These are phyloP conservation scores for Starmerella tilneyi DNA, from an alignment of 805 yeast genomes.

Conservation along the genomic window DNA sequence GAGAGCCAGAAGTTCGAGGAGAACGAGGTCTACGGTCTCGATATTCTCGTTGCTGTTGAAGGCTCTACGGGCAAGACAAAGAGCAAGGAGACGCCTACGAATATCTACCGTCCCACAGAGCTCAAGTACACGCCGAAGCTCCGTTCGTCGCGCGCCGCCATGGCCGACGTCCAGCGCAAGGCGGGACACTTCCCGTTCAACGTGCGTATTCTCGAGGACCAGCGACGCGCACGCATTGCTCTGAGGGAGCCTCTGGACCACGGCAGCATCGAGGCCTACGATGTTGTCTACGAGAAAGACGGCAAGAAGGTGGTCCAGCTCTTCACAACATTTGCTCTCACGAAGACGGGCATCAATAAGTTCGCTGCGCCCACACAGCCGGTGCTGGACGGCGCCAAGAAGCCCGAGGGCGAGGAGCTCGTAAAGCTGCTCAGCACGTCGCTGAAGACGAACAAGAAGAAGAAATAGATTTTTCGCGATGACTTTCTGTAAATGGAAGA, in stretches of 20 bases:
- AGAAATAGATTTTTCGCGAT: constrained; percentile 28
- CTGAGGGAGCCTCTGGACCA: constrained; percentile 62
- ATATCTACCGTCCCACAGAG: constrained; percentile 64
- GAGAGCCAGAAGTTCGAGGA: constrained; percentile 58
- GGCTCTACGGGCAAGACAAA: constrained; percentile 46
- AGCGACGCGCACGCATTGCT: constrained; percentile 63
- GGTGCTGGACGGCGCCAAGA: constrained; percentile 46
- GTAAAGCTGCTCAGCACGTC: constrained; percentile 39
- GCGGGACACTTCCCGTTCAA: constrained; percentile 61
- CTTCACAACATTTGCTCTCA: constrained; percentile 65
- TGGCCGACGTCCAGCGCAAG: constrained; percentile 57
- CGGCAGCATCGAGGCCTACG: constrained; percentile 56
- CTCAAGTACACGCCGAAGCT: constrained; percentile 54
- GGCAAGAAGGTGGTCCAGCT: constrained; percentile 59
- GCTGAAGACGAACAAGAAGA: constrained; percentile 42
- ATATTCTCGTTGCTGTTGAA: constrained; percentile 55
- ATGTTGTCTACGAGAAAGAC: constrained; percentile 55
- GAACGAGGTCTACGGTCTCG: constrained; percentile 69
- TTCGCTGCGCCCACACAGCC: constrained; percentile 44
- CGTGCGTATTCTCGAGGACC: constrained; percentile 54
- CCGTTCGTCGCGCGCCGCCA: constrained; percentile 56
- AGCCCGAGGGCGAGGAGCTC: constrained; percentile 40
- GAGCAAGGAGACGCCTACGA: constrained; percentile 49
- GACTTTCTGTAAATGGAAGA: background rate
- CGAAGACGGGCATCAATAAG: constrained; percentile 61